Evolutionary conservation across 129 eudicot species (phyloP).

Genomic region (Escallonia herrerae): DNA sequence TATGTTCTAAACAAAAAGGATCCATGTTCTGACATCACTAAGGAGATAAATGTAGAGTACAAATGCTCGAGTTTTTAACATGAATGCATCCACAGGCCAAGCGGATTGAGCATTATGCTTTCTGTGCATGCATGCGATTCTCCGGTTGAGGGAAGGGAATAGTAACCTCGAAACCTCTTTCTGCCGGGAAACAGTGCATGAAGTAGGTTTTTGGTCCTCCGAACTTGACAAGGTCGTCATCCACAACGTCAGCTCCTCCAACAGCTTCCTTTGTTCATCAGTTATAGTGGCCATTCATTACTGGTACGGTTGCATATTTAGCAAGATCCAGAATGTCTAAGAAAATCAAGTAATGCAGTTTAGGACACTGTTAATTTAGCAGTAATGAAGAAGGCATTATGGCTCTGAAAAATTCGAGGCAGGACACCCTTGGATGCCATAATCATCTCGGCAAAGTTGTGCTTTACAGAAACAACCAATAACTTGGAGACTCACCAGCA

Average conservation of each 20-base stretch:
- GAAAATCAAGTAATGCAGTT: background rate
- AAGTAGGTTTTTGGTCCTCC: slow-evolving; percentile 81
- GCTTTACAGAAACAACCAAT: too few relatives aligned
- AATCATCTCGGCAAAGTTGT: too few relatives aligned
- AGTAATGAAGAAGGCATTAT: background rate
- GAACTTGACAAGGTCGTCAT: slow-evolving; percentile 76
- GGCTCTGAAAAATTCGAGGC: too few relatives aligned
- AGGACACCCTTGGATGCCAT: too few relatives aligned
- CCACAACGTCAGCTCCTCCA: slow-evolving; percentile 93
- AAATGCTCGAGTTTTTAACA: too few relatives aligned
- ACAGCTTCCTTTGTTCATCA: slow-evolving; percentile 86
- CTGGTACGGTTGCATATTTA: slow-evolving; percentile 29
- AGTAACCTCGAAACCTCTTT: slow-evolving; percentile 84
- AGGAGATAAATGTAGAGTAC: too few relatives aligned
- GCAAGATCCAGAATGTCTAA: too few relatives aligned
- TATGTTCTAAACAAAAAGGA: too few relatives aligned
- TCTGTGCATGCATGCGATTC: slow-evolving; percentile 95
- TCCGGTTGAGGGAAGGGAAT: slow-evolving; percentile 91
- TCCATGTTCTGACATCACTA: too few relatives aligned
- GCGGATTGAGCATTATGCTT: slow-evolving; percentile 93
- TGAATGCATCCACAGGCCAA: slow-evolving; percentile 31
- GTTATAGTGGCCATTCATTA: slow-evolving; percentile 56
- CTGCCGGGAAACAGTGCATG: slow-evolving; percentile 98
- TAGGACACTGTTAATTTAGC: background rate
- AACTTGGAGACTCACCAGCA: too few relatives aligned